A percentile compares a stretch with the other conserved stretches of the same genome.
These are phyloP conservation scores for Pyrenophora teres DNA, from an alignment of 2,329 filamentous ascomycete genomes.

Conservation along the genomic window DNA sequence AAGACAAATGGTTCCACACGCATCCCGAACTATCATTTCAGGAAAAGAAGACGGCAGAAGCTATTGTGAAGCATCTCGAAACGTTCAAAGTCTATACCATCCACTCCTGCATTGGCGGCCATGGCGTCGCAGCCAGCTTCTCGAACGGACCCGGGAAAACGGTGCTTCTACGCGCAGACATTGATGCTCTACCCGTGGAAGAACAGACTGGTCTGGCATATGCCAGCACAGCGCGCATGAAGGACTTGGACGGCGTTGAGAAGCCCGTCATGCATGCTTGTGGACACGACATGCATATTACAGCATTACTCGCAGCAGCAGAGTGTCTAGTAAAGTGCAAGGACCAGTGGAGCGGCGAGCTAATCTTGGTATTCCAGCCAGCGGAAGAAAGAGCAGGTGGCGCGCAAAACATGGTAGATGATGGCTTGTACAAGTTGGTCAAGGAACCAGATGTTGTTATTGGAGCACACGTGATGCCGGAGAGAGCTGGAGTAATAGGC, in stretches of 20 bases:
- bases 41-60: slow-evolving; percentile 39
- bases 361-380: slow-evolving; percentile 70
- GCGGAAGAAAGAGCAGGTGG: slow-evolving; percentile 68
- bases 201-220: slow-evolving; percentile 63
- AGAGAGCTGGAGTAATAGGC: slow-evolving; percentile 48
- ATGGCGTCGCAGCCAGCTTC: slow-evolving; percentile 62
- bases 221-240: slow-evolving; percentile 55
- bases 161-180: slow-evolving; percentile 64
- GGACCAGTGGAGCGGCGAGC: slow-evolving; percentile 64
- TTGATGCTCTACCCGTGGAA: slow-evolving; percentile 64
- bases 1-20: slow-evolving; percentile 44
- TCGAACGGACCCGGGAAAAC: slow-evolving; percentile 61
- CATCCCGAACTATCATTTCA: slow-evolving; percentile 46
- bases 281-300: slow-evolving; percentile 67
- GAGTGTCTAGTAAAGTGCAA: slow-evolving; percentile 53
- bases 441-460: slow-evolving; percentile 62
- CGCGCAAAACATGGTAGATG: slow-evolving; percentile 66
- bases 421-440: slow-evolving; percentile 60
- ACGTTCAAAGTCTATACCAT: slow-evolving; percentile 50
- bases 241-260: slow-evolving; percentile 53
- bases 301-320: slow-evolving; percentile 61
- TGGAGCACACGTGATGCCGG: slow-evolving; percentile 62
- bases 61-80: slow-evolving; percentile 35
- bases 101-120: slow-evolving; percentile 60
- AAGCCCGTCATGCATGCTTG: slow-evolving; percentile 71